These are phyloP conservation scores for Arabidopsis thaliana DNA, from an alignment of 345 rosid genomes.

Conservation along the genomic window TAIR10.1 NC_003070.9:30351001-30351500, in stretches of 20 bases:
- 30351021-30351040: not conserved
- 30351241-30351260: slow-evolving; percentile 57
- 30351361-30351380: slow-evolving; percentile 16
- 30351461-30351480: slow-evolving; percentile 80
- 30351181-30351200: slow-evolving; percentile 70
- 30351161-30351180: slow-evolving; percentile 71
- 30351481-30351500: slow-evolving; percentile 71
- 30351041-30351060: slow-evolving; percentile 74
- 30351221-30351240: slow-evolving; percentile 71
- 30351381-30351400: not conserved
- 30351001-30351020: not conserved
- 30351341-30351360: not conserved
- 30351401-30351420: slow-evolving; percentile 1
- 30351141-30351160: slow-evolving; percentile 85
- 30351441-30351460: slow-evolving; percentile 59
- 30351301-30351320: not conserved
- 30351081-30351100: slow-evolving; percentile 92
- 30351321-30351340: not conserved
- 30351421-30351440: not conserved
- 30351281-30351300: not conserved
- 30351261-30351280: not conserved
- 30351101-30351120: slow-evolving; percentile 81
- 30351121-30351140: slow-evolving; percentile 68
- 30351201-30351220: slow-evolving; percentile 72
- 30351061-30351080: slow-evolving; percentile 95